Conservation (phyloP, 2,329 filamentous ascomycete species). For the Diplodia seriata region DNA sequence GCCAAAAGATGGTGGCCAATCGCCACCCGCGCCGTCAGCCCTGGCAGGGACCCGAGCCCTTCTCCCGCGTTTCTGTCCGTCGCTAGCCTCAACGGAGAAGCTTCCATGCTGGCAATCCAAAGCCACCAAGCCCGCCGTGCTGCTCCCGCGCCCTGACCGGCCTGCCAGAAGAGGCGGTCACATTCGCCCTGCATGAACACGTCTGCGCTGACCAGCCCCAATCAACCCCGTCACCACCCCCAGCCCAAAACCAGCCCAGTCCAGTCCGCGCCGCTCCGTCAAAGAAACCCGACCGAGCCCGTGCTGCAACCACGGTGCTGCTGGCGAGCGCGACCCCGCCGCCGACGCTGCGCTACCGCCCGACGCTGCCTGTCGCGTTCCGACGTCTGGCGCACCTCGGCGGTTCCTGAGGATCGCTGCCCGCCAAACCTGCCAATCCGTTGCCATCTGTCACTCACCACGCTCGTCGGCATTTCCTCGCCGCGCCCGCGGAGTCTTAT, state of each 20-base stretch:
- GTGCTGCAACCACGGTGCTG: slow-evolving; percentile 4
- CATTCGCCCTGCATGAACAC: slow-evolving; percentile 30
- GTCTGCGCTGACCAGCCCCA: slow-evolving; percentile 13
- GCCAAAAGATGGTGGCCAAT: slow-evolving; percentile 20
- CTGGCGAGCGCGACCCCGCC: neutral
- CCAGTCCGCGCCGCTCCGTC: too few species aligned
- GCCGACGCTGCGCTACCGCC: neutral
- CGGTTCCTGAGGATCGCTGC: slow-evolving; percentile 25
- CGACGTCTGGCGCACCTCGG: neutral
- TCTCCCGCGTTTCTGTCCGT: slow-evolving; percentile 27
- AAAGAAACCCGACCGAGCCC: neutral
- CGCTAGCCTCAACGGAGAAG: slow-evolving; percentile 27
- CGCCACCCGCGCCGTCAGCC: slow-evolving; percentile 20
- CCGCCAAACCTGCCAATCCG: slow-evolving; percentile 9
- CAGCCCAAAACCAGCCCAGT: neutral
- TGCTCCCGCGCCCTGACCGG: slow-evolving; percentile 14
- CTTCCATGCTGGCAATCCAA: slow-evolving; percentile 23
- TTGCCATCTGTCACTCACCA: neutral
- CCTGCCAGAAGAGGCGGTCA: slow-evolving; percentile 26
- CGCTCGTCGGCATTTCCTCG: neutral
- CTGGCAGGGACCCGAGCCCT: slow-evolving; percentile 26
- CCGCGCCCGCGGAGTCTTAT: neutral
- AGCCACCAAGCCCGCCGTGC: slow-evolving; percentile 4
- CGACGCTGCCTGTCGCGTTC: neutral
- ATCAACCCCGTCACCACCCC: neutral